Conservation (phyloP, 495 filamentous ascomycete genomes). For the Aspergillus coremiiformis region DNA sequence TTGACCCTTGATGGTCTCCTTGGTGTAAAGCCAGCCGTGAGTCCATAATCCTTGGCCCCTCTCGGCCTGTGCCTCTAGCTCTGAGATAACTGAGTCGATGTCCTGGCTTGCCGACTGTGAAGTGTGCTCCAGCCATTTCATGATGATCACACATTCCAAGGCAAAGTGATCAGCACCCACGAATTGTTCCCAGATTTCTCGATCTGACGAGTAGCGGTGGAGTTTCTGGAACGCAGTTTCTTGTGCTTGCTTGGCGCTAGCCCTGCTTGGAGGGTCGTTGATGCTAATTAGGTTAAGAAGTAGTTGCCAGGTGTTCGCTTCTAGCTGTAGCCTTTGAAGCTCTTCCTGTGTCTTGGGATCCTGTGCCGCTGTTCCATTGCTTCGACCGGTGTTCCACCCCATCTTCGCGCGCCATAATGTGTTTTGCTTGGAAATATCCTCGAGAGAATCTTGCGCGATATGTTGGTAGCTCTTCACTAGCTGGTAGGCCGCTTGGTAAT, state of each 20-base stretch:
- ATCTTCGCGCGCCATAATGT: slow-evolving; percentile 31
- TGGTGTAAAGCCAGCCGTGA: slow-evolving; percentile 87
- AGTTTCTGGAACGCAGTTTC: slow-evolving; percentile 36
- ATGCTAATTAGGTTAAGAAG: slow-evolving; percentile 56
- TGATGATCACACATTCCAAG: slow-evolving; percentile 62
- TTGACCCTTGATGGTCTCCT: slow-evolving; percentile 78
- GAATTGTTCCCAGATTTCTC: slow-evolving; percentile 58
- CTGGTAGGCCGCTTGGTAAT: slow-evolving; percentile 37
- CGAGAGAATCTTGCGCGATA: slow-evolving; percentile 33
- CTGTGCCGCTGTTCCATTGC: slow-evolving; percentile 25
- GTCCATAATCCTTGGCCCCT: slow-evolving; percentile 61
- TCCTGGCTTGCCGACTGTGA: slow-evolving; percentile 56
- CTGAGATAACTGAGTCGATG: slow-evolving; percentile 66
- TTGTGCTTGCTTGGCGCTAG: slow-evolving; percentile 29
- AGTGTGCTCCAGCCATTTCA: slow-evolving; percentile 76
- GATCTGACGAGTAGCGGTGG: slow-evolving; percentile 54
- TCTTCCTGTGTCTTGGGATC: slow-evolving; percentile 47
- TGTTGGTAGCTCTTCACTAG: slow-evolving; percentile 38
- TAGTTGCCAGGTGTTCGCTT: slow-evolving; percentile 85
- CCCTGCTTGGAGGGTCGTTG: slow-evolving; percentile 33
- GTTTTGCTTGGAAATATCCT: slow-evolving; percentile 32
- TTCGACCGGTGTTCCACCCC: slow-evolving; percentile 21
- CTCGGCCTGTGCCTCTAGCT: slow-evolving; percentile 55
- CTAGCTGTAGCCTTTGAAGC: slow-evolving; percentile 55
- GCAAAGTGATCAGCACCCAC: slow-evolving; percentile 60